Conservation (phyloP, 805 yeast species). For the Danielia reshetovae region DNA sequence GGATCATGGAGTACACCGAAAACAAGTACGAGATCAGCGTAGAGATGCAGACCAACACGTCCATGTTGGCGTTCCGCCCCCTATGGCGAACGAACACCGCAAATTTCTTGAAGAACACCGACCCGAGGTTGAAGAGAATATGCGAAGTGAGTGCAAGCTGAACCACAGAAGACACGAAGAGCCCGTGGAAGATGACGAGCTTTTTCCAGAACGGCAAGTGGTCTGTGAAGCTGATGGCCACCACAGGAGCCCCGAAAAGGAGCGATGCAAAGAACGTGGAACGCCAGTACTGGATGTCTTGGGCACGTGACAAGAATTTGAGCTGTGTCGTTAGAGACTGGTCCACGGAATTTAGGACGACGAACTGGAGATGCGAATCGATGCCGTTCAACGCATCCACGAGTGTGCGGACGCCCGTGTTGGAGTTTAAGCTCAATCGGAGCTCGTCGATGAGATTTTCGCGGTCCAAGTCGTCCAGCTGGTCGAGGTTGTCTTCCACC, state of each 20-base stretch:
- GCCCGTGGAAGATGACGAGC: slow-evolving; percentile 48
- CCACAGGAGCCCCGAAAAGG: slow-evolving; percentile 59
- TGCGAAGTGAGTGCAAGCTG: slow-evolving; percentile 55
- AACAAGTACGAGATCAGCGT: slow-evolving; percentile 75
- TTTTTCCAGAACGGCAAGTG: slow-evolving; percentile 29
- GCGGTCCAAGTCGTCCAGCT: slow-evolving; percentile 6
- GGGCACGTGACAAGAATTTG: slow-evolving; percentile 58
- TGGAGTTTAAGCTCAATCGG: slow-evolving; percentile 47
- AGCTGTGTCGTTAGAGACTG: slow-evolving; percentile 60
- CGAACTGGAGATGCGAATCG: slow-evolving; percentile 52
- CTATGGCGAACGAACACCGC: slow-evolving; percentile 61
- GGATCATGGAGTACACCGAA: slow-evolving; percentile 60
- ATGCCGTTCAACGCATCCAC: slow-evolving; percentile 44
- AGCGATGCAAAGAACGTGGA: slow-evolving; percentile 49
- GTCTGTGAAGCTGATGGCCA: slow-evolving; percentile 47
- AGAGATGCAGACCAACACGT: slow-evolving; percentile 78
- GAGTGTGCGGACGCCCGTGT: slow-evolving; percentile 62
- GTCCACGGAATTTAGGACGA: slow-evolving; percentile 46
- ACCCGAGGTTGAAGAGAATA: slow-evolving; percentile 66
- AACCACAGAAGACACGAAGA: slow-evolving; percentile 60
- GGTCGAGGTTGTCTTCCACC: slow-evolving; percentile 9
- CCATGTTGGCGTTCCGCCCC: slow-evolving; percentile 74
- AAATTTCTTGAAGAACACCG: slow-evolving; percentile 62
- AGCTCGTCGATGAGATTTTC: slow-evolving; percentile 31
- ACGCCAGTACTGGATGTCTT: slow-evolving; percentile 74